Evolutionary conservation across 2,329 filamentous ascomycete species (phyloP).

Genomic region (Blumeria graminis): DNA sequence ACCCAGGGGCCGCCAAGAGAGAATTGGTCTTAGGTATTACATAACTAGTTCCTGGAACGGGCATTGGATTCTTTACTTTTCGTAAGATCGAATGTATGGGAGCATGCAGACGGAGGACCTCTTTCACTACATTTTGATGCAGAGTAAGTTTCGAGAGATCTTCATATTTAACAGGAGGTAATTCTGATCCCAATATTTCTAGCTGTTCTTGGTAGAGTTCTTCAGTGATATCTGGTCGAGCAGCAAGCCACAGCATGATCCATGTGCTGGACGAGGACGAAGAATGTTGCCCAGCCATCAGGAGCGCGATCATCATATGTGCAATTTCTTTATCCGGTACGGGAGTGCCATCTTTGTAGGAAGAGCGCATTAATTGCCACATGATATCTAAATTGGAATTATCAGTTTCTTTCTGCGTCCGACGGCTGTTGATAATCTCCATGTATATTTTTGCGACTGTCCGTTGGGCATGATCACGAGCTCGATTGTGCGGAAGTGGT

Average conservation of each 20-base stretch:
- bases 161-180: slow-evolving; percentile 55
- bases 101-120: slow-evolving; percentile 73
- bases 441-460: slow-evolving; percentile 66
- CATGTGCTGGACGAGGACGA: slow-evolving; percentile 65
- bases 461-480: slow-evolving; percentile 53
- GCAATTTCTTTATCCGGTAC: slow-evolving; percentile 71
- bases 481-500: slow-evolving; percentile 68
- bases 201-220: slow-evolving; percentile 69
- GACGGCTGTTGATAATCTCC: slow-evolving; percentile 53
- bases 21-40: slow-evolving; percentile 59
- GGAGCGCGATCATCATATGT: slow-evolving; percentile 81
- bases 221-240: slow-evolving; percentile 52
- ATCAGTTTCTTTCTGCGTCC: slow-evolving; percentile 20
- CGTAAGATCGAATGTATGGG: slow-evolving; percentile 92
- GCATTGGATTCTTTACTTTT: slow-evolving; percentile 71
- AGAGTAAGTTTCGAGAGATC: slow-evolving; percentile 56
- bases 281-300: slow-evolving; percentile 83
- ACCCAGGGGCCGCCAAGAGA: slow-evolving; percentile 65
- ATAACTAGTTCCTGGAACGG: slow-evolving; percentile 59
- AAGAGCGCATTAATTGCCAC: slow-evolving; percentile 67
- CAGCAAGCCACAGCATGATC: slow-evolving; percentile 62
- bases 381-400: slow-evolving; percentile 49
- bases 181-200: slow-evolving; percentile 43
- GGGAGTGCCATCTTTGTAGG: slow-evolving; percentile 57
- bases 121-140: slow-evolving; percentile 67